These are phyloP conservation scores for Seiridium cupressi DNA, from an alignment of 2,329 filamentous ascomycete genomes.

Conservation along the genomic window DNA sequence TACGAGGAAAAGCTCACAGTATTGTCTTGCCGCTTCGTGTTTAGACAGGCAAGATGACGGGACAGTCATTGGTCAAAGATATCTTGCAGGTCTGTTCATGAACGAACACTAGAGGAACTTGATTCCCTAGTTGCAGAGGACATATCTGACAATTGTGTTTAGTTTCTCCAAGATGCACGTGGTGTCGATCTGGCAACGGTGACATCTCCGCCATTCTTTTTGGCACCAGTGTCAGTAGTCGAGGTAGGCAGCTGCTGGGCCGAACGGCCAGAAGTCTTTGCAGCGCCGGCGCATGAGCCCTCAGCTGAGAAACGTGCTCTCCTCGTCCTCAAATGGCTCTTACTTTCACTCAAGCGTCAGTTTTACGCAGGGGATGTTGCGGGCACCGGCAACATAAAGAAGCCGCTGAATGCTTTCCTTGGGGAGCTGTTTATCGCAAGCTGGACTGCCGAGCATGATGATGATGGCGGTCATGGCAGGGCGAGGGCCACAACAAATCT, in stretches of 20 bases:
- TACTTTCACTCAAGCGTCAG: not conserved
- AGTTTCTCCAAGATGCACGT: not conserved
- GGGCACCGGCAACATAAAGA: not conserved
- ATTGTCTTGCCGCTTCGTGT: too few species aligned
- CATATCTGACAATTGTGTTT: not conserved
- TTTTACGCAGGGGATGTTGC: not conserved
- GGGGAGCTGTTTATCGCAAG: not conserved
- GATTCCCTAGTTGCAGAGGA: not conserved
- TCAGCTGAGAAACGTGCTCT: not conserved
- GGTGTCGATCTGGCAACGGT: not conserved
- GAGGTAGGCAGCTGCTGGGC: conserved; percentile 1
- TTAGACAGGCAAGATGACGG: too few species aligned
- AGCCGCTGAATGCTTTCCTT: conserved; percentile 1
- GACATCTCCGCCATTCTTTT: not conserved
- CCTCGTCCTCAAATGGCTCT: not conserved
- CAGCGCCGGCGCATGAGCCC: not conserved
- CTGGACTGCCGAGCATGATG: not conserved
- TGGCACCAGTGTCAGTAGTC: not conserved
- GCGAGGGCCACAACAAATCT: conserved; percentile 14
- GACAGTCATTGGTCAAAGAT: too few species aligned
- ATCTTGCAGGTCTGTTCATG: not conserved
- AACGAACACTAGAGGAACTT: not conserved
- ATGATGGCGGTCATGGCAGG: not conserved
- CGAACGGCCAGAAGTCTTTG: not conserved
- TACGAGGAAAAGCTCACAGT: too few species aligned